Percentiles rank a stretch among this genome's conserved stretches.
phyloP scores from a whole-genome alignment of 805 yeast genomes.

The Metschnikowia lunata region DNA sequence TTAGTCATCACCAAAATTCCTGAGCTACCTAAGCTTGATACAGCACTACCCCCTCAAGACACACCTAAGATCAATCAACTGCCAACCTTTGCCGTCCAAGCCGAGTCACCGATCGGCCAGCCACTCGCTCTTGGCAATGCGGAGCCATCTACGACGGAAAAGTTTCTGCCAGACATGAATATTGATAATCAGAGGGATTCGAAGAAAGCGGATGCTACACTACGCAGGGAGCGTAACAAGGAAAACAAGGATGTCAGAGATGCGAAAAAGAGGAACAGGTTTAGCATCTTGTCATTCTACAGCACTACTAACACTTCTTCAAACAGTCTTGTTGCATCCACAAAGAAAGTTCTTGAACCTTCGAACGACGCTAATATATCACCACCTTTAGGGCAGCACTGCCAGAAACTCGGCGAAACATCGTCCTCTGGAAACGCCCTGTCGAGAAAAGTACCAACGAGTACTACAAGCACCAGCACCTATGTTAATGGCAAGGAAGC shows the following conservation, averaged over 20 bases:
- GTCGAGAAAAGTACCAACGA: slow-evolving; percentile 6
- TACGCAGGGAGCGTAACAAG: slow-evolving; percentile 6
- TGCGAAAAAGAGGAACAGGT: slow-evolving; percentile 37
- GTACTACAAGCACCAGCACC: slow-evolving; percentile 18
- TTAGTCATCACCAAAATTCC: slow-evolving; percentile 2
- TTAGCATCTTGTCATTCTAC: slow-evolving; percentile 42
- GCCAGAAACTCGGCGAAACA: slow-evolving; percentile 23
- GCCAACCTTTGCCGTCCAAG: slow-evolving; percentile 24
- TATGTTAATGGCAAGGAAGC: slow-evolving; percentile 47
- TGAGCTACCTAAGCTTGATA: slow-evolving; percentile 16
- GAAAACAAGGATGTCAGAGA: slow-evolving; percentile 23
- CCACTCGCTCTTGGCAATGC: not conserved
- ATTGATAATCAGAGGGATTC: not conserved
- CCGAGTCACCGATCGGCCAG: slow-evolving; percentile 15
- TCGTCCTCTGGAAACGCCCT: slow-evolving; percentile 21
- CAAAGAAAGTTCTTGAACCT: slow-evolving; percentile 28
- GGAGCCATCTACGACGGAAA: not conserved
- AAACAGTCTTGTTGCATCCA: slow-evolving; percentile 8
- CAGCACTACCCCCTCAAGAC: slow-evolving; percentile 8
- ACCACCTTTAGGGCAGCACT: slow-evolving; percentile 14
- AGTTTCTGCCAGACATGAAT: slow-evolving; percentile 1
- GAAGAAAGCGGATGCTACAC: slow-evolving; percentile 5
- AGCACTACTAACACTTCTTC: slow-evolving; percentile 27
- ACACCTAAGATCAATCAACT: slow-evolving; percentile 32
- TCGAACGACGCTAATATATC: slow-evolving; percentile 10